These are phyloP conservation scores for Colletotrichum siamense DNA, from an alignment of 2,329 filamentous ascomycete species.

Conservation along the genomic window DNA sequence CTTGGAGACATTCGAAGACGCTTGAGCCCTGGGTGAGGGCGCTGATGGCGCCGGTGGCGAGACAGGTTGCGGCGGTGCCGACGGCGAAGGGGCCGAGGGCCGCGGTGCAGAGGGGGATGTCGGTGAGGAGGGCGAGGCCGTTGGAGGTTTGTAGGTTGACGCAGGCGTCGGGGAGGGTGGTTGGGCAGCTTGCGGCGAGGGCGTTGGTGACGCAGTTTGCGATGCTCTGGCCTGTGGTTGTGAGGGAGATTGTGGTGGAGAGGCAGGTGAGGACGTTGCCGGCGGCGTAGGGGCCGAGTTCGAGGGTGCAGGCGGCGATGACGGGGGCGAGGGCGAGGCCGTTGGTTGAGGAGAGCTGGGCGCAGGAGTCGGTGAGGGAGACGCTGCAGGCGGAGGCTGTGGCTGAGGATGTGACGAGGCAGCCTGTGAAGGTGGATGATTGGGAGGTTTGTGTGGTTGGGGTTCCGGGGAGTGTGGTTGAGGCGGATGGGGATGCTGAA, in stretches of 20 bases:
- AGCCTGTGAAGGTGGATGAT: neutral
- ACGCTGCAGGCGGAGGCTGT: neutral
- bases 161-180: constrained; percentile 1
- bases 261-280: neutral
- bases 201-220: neutral
- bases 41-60: neutral
- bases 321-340: constrained; percentile 14
- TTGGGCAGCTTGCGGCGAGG: neutral
- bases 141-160: neutral
- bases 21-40: neutral
- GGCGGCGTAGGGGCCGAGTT: constrained; percentile 15
- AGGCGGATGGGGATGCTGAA: neutral
- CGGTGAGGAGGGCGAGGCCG: neutral
- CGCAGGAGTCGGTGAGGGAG: constrained; percentile 16
- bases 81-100: neutral
- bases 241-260: neutral
- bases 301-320: constrained; percentile 15
- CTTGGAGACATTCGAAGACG: neutral
- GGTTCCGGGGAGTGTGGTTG: neutral
- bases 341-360: neutral
- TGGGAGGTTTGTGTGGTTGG: neutral
- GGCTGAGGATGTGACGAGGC: neutral
- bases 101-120: neutral
- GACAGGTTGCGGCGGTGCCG: neutral
- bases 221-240: neutral